These are phyloP conservation scores for Lojkania enalia DNA, from an alignment of 2,329 filamentous ascomycete genomes.

Conservation along the genomic window DNA sequence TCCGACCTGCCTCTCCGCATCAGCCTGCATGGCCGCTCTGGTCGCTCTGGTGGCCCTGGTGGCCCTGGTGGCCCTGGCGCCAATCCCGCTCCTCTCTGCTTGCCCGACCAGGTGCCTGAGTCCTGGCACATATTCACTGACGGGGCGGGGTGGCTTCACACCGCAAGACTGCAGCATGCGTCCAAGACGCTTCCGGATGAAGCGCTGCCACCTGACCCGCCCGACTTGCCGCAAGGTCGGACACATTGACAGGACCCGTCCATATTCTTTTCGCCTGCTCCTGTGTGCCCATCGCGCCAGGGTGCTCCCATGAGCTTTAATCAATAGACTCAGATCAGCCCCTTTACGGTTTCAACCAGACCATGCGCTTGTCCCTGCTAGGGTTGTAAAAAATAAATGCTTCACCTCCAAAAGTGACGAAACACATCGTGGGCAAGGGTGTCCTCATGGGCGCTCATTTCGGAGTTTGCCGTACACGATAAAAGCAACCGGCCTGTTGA, in stretches of 20 bases:
- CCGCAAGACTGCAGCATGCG: no score
- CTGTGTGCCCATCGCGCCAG: background rate
- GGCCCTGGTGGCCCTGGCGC: background rate
- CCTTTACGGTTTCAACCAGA: slow-evolving; percentile 5
- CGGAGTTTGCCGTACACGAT: slow-evolving; percentile 8
- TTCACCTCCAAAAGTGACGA: no score
- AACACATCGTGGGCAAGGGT: slow-evolving; percentile 10
- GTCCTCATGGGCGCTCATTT: slow-evolving; percentile 1
- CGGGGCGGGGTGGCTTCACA: no score
- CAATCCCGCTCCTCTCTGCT: background rate
- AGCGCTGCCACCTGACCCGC: slow-evolving; percentile 7
- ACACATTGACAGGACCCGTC: slow-evolving; percentile 3
- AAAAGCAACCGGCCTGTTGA: slow-evolving; percentile 6
- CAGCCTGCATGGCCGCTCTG: background rate
- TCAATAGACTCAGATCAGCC: slow-evolving; percentile 1
- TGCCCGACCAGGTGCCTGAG: no score
- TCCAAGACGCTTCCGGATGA: no score
- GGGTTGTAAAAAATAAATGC: background rate
- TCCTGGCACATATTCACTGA: no score
- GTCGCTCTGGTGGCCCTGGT: background rate
- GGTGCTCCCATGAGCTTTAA: slow-evolving; percentile 3
- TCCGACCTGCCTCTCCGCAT: background rate
- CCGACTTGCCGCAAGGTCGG: slow-evolving; percentile 2
- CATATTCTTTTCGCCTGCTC: background rate
- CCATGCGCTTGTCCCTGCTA: background rate